Percentiles rank a stretch among this genome's conserved stretches.
phyloP scores from a whole-genome alignment of 768 basidiomycete species.

The Jaapia argillacea region DNA sequence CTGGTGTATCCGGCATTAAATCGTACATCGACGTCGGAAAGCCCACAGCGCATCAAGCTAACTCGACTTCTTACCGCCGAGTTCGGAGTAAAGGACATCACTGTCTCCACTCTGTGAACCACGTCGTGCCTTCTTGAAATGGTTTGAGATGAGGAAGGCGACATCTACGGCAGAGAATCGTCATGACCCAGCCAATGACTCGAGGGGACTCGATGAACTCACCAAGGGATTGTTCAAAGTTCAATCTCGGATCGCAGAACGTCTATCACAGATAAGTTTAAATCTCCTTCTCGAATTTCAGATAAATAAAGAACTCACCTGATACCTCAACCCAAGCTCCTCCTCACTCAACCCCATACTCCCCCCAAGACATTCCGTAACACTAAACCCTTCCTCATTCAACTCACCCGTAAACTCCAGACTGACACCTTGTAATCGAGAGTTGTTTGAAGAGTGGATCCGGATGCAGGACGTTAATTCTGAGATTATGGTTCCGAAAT shows the following conservation, averaged over 20 bases:
- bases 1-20: too few species aligned
- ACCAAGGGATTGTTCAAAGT: slow-evolving; percentile 94
- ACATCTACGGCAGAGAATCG: slow-evolving; percentile 64
- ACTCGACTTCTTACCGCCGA: too few species aligned
- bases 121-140: slow-evolving; percentile 58
- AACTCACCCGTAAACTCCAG: slow-evolving; percentile 91
- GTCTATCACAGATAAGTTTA: slow-evolving; percentile 32
- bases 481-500: slow-evolving; percentile 81
- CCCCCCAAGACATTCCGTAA: slow-evolving; percentile 94
- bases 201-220: too few species aligned
- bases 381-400: slow-evolving; percentile 85
- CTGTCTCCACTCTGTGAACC: background rate
- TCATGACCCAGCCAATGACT: too few species aligned
- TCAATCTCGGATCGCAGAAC: slow-evolving; percentile 91
- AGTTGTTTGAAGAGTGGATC: slow-evolving; percentile 68
- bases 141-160: slow-evolving; percentile 77
- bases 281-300: background rate
- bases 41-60: too few species aligned
- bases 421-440: slow-evolving; percentile 48
- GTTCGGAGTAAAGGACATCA: background rate
- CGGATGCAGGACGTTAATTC: slow-evolving; percentile 77
- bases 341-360: slow-evolving; percentile 92
- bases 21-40: too few species aligned
- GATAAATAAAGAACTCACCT: slow-evolving; percentile 33
- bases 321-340: slow-evolving; percentile 82